Conservation (phyloP, 768 basidiomycete species). For the Galerina marginata region DNA sequence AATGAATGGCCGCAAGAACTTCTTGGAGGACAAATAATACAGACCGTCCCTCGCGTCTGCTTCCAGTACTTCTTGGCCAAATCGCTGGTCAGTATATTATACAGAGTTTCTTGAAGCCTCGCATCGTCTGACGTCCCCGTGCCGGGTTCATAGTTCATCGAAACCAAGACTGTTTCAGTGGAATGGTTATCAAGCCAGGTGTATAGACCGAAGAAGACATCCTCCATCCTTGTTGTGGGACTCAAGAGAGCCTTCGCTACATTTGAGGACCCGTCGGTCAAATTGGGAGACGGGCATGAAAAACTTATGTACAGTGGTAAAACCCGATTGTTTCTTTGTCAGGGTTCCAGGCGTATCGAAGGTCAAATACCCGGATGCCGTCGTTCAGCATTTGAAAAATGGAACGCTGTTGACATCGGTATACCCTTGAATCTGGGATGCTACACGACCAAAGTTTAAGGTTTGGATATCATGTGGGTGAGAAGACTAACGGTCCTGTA, state of each 20-base stretch:
- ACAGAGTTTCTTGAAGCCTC: slow-evolving; percentile 46
- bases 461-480: not conserved
- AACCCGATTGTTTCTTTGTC: slow-evolving; percentile 56
- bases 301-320: slow-evolving; percentile 42
- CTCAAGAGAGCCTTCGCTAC: slow-evolving; percentile 46
- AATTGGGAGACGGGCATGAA: not conserved
- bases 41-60: slow-evolving; percentile 41
- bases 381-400: slow-evolving; percentile 50
- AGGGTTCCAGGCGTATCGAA: slow-evolving; percentile 53
- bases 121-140: slow-evolving; percentile 48
- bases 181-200: slow-evolving; percentile 55
- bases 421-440: slow-evolving; percentile 36
- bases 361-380: slow-evolving; percentile 54
- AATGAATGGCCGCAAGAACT: not conserved
- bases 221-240: slow-evolving; percentile 50
- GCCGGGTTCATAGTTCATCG: slow-evolving; percentile 54
- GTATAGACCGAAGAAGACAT: slow-evolving; percentile 57
- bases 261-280: not conserved
- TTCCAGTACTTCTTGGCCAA: slow-evolving; percentile 53
- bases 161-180: slow-evolving; percentile 54
- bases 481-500: slow-evolving; percentile 44
- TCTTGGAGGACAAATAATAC: not conserved
- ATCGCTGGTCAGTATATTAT: slow-evolving; percentile 40
- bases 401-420: slow-evolving; percentile 51
- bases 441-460: slow-evolving; percentile 19